These are phyloP conservation scores for Coleophoma eucalyptorum DNA, from an alignment of 2,329 filamentous ascomycete genomes.

Conservation along the genomic window DNA sequence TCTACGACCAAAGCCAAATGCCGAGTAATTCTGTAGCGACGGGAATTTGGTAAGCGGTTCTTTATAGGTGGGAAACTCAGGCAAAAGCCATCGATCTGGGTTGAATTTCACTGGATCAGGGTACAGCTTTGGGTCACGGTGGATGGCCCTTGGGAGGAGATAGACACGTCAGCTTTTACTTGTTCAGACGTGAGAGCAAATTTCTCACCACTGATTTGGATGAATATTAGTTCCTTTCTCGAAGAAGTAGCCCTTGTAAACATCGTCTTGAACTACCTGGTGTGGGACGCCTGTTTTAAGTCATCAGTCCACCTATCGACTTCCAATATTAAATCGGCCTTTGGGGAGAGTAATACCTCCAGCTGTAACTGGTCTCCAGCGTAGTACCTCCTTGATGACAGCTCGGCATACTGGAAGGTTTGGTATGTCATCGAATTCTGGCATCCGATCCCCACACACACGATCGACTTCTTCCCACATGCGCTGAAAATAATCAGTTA, in stretches of 20 bases:
- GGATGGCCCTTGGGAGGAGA: conserved; percentile 10
- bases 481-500: no score
- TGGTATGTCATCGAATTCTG: conserved; percentile 40
- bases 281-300: conserved; percentile 35
- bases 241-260: conserved; percentile 35
- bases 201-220: conserved; percentile 28
- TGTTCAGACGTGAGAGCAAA: not conserved
- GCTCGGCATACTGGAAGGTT: conserved; percentile 39
- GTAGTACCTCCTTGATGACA: conserved; percentile 41
- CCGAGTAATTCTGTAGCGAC: conserved; percentile 51
- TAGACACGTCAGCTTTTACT: no score
- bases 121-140: conserved; percentile 32
- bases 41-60: conserved; percentile 48
- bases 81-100: conserved; percentile 36
- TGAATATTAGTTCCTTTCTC: conserved; percentile 34
- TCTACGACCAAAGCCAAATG: conserved; percentile 49
- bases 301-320: not conserved
- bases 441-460: conserved; percentile 44
- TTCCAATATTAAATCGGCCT: not conserved
- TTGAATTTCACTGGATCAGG: conserved; percentile 37
- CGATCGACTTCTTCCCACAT: conserved; percentile 40
- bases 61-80: conserved; percentile 30
- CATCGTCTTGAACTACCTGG: conserved; percentile 46
- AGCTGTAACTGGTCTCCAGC: conserved; percentile 41
- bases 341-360: conserved; percentile 36